Conservation (phyloP, 2,329 filamentous ascomycete species). For the Ophiostoma sp. region DNA sequence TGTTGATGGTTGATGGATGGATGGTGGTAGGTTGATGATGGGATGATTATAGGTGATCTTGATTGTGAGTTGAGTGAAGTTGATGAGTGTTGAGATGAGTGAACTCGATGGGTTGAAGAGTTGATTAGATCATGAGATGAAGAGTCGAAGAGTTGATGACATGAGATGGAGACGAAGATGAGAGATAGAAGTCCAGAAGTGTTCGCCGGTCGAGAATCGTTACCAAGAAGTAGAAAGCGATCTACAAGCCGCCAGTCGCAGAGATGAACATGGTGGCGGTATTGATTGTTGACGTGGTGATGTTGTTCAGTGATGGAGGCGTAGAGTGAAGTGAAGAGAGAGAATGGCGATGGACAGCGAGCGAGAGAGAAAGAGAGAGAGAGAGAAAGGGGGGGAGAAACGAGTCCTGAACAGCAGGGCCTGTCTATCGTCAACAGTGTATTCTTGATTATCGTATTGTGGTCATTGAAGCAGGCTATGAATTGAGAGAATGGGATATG, state of each 20-base stretch:
- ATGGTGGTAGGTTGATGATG: background rate
- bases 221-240: background rate
- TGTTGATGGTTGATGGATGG: conserved; percentile 3
- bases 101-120: too few species aligned
- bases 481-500: background rate
- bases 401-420: background rate
- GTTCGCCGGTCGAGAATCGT: background rate
- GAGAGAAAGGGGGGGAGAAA: background rate
- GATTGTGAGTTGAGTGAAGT: background rate
- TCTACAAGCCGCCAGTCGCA: background rate
- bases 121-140: background rate
- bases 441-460: background rate
- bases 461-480: background rate
- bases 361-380: background rate
- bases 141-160: background rate
- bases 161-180: background rate
- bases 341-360: background rate
- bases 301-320: background rate
- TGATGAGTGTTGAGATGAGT: background rate
- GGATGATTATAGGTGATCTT: background rate
- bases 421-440: background rate
- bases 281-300: background rate
- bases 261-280: background rate
- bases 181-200: background rate
- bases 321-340: background rate